Base-by-base conservation (phyloP, 148 eudicot species). In the Rhododendron henanense region DNA sequence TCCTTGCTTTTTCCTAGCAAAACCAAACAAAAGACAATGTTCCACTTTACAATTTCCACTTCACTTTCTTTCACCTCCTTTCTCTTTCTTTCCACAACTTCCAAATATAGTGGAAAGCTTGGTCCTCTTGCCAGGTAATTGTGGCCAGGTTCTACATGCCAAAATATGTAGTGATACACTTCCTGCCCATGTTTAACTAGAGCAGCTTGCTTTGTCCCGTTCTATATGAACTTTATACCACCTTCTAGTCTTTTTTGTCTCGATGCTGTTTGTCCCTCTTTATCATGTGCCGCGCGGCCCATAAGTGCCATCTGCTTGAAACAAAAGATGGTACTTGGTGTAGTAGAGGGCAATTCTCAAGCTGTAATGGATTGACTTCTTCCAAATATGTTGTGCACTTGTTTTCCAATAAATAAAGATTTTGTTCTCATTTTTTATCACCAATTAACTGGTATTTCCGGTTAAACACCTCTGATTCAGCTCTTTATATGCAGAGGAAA, bases 401-500 rank as follows among this genome's bases (percentile, higher is more conserved):
- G 63, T 31, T 74, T 84, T 75, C 35, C 33, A 35, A 50, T 84
- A 47, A 69, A 25, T 69, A 45, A 15, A 83, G 41, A 11, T 9
- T 71, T 31, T 33, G 35, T 71, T 47, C 10, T 2, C 5, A 3
- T 21, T 19, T 33, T 84, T 73, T 33, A 37, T 84, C 48, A 74
- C 37, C 23, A 37, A 75, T 83, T 35, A n/a, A 74, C 25, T 74
- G 23, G 67, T 33, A 6, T 35, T 75, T 37, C 63, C 6, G 19
- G 11, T 51, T 75, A 35, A 84, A 50, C 18, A 59, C 81, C 19
- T 74, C 69, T 84, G 65, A 84, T 33, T 71, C 47, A 18, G 37
- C 39, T 69, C 28, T 81, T 69, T 88, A n/a, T 83, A 81, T 63
- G 55, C 93, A 97, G 99, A 97, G 94, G 99, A 97, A 90, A 94